Conservation (phyloP, 2,329 filamentous ascomycete species). For the Ophiostoma populinum region DNA sequence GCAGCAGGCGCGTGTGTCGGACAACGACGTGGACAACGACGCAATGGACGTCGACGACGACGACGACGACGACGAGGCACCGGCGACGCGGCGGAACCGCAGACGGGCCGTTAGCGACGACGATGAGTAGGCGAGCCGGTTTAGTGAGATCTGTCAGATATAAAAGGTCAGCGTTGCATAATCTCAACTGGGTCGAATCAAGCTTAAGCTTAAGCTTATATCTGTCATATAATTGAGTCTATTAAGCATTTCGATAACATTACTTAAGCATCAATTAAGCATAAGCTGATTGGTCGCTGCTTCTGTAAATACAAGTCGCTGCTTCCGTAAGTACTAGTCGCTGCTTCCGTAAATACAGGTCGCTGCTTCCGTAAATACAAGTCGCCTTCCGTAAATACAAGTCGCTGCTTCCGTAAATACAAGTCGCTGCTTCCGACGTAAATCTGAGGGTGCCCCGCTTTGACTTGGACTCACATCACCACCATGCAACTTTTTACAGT, state of each 20-base stretch:
- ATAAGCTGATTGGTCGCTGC: not conserved
- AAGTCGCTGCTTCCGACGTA: too few species aligned
- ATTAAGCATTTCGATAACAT: not conserved
- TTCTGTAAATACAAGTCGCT: not conserved
- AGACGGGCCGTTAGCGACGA: slow-evolving; percentile 8
- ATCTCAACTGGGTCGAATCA: too few species aligned
- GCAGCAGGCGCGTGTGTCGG: slow-evolving; percentile 9
- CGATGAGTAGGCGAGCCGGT: slow-evolving; percentile 5
- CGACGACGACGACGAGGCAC: slow-evolving; percentile 4
- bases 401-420: too few species aligned
- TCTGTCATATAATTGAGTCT: not conserved
- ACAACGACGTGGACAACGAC: slow-evolving; percentile 35
- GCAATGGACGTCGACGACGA: slow-evolving; percentile 7
- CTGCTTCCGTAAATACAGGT: not conserved
- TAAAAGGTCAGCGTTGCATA: too few species aligned
- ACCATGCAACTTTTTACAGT: too few species aligned
- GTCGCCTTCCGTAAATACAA: too few species aligned
- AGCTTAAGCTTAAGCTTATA: not conserved
- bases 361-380: not conserved
- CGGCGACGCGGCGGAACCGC: slow-evolving; percentile 5
- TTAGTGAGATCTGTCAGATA: not conserved
- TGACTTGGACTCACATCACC: too few species aligned
- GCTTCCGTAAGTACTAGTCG: not conserved
- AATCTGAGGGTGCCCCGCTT: too few species aligned
- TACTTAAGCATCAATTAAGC: not conserved